Evolutionary conservation across 805 yeast species (phyloP), one percentile per base, ranked within the genome.

Genomic region (Cyberlindnera japonica): DNA sequence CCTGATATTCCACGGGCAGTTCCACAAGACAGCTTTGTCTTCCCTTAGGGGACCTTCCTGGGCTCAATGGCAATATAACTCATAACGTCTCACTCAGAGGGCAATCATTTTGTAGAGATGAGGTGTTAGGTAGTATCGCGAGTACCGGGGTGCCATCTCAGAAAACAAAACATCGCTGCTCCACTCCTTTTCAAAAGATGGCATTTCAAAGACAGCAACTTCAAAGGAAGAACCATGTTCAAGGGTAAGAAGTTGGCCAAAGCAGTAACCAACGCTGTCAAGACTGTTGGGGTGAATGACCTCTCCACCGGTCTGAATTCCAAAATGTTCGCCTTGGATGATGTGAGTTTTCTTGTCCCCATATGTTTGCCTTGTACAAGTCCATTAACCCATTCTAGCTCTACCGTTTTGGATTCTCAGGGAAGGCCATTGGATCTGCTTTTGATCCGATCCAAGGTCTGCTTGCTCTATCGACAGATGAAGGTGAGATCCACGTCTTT

Each of bases 401-500:
- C 13, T 40, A 53, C 29, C 54, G 58, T 45, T 80, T 75, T 52
- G 93, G 93, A 2, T 55, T 83, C 24, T 67, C 72, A 14, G 91
- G 95, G 11, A 72, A 74, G 12, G 75, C 85, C 8, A 65, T 77
- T 25, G 78, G 86, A 0, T 57, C 79, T 28, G 95, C 93, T 0
- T 85, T 72, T 62, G 98, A 93, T 58, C 95, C 95, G 3, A 80
- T 86, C 1, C 99, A 93, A 61, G 78, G 93, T 39, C 69, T 93
- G 20, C 62, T 89, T 52, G 97, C 96, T 0, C 66, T 88, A 0
- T 82, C 89, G 3, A 88, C 96, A 0, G 79, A 72, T 26, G 57
- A 64, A 7, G 86, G 89, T 29, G 77, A 77, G 33, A 69, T 93
- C 13, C 81, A 85, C 48, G 82, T 93, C 5, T 82, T 79, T 56